Evolutionary conservation across 148 eudicot species (phyloP), one percentile per base, ranked within the genome.

Genomic region (Agrostemma githago): DNA sequence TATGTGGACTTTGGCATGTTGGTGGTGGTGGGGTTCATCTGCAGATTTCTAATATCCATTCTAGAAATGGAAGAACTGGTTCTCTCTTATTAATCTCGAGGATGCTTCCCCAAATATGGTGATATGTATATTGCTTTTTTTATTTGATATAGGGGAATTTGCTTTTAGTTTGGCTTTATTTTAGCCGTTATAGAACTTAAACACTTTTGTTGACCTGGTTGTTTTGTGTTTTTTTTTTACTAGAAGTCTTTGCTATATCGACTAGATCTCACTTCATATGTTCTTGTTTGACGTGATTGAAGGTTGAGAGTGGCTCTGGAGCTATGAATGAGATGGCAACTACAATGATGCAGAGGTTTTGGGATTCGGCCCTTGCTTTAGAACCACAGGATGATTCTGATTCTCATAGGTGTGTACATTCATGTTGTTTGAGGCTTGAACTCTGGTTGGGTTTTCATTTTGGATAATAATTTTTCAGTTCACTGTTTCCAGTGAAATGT

Each of bases 321-420:
- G 76, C 90, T 63, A 87, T 80, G 79, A 89, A 85, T 83, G 97
- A 88, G 73, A 85, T 87, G 81, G 88, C 98, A 78, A 92, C 83
- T 77, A 83, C 93, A 56, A 83, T 90, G 87, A 92, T 94, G 98
- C 98, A 94, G 81, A 94, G 88, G 79, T 94, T 94, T 76, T 94
- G 98, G 98, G 98, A 94, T 82, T 94, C 97, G 73, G 98, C 98
- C 66, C 88, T 94, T 70, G 84, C 90, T 74, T 77, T 90, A 66
- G 97, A 92, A 73, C 86, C 97, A 39, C 83, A 85, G 70, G 98
- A 94, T 83, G 97, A 94, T 76, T 91, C 82, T 68, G 98, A 94
- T 71, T 81, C 90, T 75, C 93, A 86, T 5, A 92, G 98, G 98
- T 90, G 73, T 66, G 42, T 26, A 26, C 41, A 6, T 73, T 70